phyloP scores from a whole-genome alignment of 2,329 filamentous ascomycete species.

The Dryadomyces quercivorus region DNA sequence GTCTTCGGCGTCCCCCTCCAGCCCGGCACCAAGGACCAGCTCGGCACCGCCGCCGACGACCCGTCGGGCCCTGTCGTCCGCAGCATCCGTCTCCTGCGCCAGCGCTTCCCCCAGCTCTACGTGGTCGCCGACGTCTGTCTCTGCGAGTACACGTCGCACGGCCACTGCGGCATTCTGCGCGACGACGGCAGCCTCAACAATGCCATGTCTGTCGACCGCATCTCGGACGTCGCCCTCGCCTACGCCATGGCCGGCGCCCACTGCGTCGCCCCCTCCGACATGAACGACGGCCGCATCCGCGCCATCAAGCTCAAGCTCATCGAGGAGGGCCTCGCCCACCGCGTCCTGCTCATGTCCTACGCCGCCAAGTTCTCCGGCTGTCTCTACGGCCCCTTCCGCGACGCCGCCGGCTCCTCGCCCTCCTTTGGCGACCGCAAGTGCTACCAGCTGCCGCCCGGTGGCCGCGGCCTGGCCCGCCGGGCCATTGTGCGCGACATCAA shows the following conservation, averaged over 20 bases:
- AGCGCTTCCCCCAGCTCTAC: constrained; percentile 80
- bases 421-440: constrained; percentile 91
- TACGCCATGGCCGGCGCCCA: constrained; percentile 95
- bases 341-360: constrained; percentile 91
- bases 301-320: constrained; percentile 98
- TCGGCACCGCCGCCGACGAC: constrained; percentile 87
- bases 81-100: constrained; percentile 70
- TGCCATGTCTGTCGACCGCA: constrained; percentile 80
- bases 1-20: constrained; percentile 87
- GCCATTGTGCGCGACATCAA: constrained; percentile 82
- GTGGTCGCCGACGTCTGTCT: constrained; percentile 90
- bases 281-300: constrained; percentile 96
- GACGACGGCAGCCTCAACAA: constrained; percentile 94
- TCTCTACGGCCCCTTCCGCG: constrained; percentile 92
- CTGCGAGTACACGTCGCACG: constrained; percentile 97
- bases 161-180: constrained; percentile 90
- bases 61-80: constrained; percentile 85
- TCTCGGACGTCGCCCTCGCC: constrained; percentile 93
- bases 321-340: constrained; percentile 84
- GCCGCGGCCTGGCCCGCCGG: constrained; percentile 78
- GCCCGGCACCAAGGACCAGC: constrained; percentile 72
- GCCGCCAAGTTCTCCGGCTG: constrained; percentile 96
- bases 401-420: constrained; percentile 82
- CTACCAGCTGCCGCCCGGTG: constrained; percentile 91
- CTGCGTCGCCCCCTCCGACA: constrained; percentile 93